Evolutionary conservation across 179 eudicot genomes (phyloP).

Genomic region (Sideroxylon spinosum): DNA sequence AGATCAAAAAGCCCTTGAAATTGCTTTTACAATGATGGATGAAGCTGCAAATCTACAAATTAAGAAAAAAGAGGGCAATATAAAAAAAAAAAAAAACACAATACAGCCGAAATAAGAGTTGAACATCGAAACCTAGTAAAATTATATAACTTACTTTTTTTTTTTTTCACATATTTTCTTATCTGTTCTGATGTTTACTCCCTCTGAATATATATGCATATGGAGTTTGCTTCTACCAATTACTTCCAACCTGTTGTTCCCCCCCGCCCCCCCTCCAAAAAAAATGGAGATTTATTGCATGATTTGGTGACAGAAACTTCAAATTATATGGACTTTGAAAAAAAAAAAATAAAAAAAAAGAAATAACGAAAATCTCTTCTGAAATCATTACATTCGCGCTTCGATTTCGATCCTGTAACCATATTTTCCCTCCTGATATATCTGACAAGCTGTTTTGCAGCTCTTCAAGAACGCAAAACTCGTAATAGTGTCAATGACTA

Average conservation of each 20-base stretch:
- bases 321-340: neutral
- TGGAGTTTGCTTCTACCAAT: conserved; percentile 6
- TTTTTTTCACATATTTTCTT: neutral
- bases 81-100: too few relatives aligned
- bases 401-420: conserved; percentile 17
- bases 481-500: conserved; percentile 60
- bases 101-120: neutral
- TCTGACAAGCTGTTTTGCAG: conserved; percentile 34
- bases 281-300: neutral
- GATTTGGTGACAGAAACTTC: neutral
- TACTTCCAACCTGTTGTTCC: neutral
- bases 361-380: conserved; percentile 10
- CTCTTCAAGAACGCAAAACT: conserved; percentile 52
- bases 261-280: too few relatives aligned
- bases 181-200: neutral
- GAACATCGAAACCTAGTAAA: conserved; percentile 1
- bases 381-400: conserved; percentile 10
- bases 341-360: too few relatives aligned
- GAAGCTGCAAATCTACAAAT: conserved; percentile 8
- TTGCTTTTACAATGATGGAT: neutral
- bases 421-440: conserved; percentile 16
- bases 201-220: neutral
- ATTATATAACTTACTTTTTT: neutral
- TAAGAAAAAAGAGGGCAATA: neutral
- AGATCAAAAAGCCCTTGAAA: neutral